Evolutionary conservation across 257 asterid genomes (phyloP), one percentile per base, ranked within the genome.

Genomic region (Solanum pinnatisectum): DNA sequence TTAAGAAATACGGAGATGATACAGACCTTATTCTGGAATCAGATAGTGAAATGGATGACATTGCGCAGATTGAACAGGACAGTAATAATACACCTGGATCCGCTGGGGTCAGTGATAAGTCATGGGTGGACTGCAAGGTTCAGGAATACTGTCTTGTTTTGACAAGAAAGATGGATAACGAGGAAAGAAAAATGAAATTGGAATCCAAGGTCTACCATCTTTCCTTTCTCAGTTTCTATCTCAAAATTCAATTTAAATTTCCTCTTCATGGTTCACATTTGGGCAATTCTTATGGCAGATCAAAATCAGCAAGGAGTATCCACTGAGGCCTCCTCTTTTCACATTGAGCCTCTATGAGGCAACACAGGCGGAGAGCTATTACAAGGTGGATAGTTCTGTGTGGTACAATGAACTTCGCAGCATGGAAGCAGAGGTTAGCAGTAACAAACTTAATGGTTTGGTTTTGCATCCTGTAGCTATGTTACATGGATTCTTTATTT

Each of bases 351-450:
- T 96, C 7, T 86, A 90, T 86, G 86, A 91, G 71, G 91, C 92
- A 40, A 85, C 77, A 11, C 92, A 84, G 78, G 95, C 91, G 22
- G 94, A 92, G 84, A 92, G 89, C 88, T 87, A 87, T 83, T 90
- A 91, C 13, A 93, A 89, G 91, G 88, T 88, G 46, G 89, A 87
- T 78, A 91, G 92, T 88, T 89, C 97, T 3, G 93, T 92, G 89
- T 94, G 94, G 93, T 94, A 91, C 90, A 97, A 97, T 90, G 99
- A 97, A 91, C 98, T 97, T 67, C 94, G 98, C 86, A 97, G 99
- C 76, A 91, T 97, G 94, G 99, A 97, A 91, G 94, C 99, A 87
- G 99, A 97, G 99, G 99, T 97, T 88, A 89, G 93, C 90, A 87
- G 84, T 89, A 65, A 10, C 71, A 74, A 52, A 86, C 88, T 52